phyloP scores from a whole-genome alignment of 2,329 filamentous ascomycete genomes.

The Epichloe baconii region DNA sequence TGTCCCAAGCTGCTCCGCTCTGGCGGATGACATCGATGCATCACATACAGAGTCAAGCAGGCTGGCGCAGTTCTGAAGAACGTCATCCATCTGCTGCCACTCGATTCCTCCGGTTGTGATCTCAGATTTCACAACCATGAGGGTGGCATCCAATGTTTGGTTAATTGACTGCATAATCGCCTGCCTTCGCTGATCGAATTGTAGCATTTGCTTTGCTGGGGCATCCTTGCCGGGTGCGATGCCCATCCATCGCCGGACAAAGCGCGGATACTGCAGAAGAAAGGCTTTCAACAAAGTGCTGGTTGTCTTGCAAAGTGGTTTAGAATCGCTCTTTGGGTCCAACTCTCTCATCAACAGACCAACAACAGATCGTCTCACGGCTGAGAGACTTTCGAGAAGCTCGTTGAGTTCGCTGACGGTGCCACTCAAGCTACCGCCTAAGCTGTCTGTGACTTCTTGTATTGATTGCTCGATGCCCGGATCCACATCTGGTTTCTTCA shows the following conservation, averaged over 20 bases:
- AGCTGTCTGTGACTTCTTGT: conserved; percentile 34
- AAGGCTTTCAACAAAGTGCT: conserved; percentile 37
- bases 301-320: conserved; percentile 12
- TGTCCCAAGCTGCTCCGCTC: conserved; percentile 22
- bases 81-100: conserved; percentile 44
- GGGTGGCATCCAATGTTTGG: conserved; percentile 45
- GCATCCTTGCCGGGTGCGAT: conserved; percentile 38
- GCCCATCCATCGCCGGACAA: conserved; percentile 49
- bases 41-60: conserved; percentile 41
- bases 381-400: conserved; percentile 42
- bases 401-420: conserved; percentile 48
- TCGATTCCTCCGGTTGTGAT: conserved; percentile 32
- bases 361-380: conserved; percentile 40
- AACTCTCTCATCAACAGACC: conserved; percentile 27
- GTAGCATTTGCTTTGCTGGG: conserved; percentile 42
- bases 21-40: conserved; percentile 16
- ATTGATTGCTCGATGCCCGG: conserved; percentile 29
- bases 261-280: conserved; percentile 45
- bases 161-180: conserved; percentile 37
- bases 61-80: conserved; percentile 41
- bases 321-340: conserved; percentile 8
- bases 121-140: conserved; percentile 41
- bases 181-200: conserved; percentile 48
- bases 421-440: conserved; percentile 48
- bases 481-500: conserved; percentile 30